phyloP scores from a whole-genome alignment of 139 green algal species.

The Tetradesmus obliquus region DNA sequence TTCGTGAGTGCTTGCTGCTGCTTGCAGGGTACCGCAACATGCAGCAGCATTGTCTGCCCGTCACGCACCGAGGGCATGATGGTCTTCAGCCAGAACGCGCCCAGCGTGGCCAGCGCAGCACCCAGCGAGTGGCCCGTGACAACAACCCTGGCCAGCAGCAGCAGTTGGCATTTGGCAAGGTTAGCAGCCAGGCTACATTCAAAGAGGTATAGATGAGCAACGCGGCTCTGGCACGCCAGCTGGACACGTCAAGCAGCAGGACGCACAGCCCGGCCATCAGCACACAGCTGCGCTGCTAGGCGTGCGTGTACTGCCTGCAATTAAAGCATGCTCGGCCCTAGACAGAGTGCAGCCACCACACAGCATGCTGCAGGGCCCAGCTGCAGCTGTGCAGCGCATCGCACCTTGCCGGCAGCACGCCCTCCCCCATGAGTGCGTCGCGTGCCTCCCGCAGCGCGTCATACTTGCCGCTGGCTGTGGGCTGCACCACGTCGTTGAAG shows the following conservation, averaged over 20 bases:
- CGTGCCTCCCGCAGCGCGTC: neutral
- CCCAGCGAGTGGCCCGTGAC: neutral
- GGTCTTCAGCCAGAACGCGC: conserved; percentile 14
- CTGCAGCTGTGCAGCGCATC: neutral
- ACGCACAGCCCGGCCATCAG: too few relatives aligned
- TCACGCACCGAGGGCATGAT: neutral
- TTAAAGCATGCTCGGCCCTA: too few relatives aligned
- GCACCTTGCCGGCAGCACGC: neutral
- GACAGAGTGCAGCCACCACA: too few relatives aligned
- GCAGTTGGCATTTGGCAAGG: neutral
- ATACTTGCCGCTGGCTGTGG: neutral
- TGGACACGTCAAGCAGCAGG: too few relatives aligned
- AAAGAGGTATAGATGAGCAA: too few relatives aligned
- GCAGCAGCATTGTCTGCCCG: neutral
- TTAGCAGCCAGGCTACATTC: too few relatives aligned
- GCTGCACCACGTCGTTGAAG: conserved; percentile 24
- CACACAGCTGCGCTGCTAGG: too few relatives aligned
- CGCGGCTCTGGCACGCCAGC: too few relatives aligned
- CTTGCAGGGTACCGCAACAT: neutral
- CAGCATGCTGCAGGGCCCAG: too few relatives aligned
- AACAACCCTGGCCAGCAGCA: conserved; percentile 4
- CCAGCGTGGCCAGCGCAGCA: conserved; percentile 15
- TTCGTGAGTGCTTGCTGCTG: too few relatives aligned
- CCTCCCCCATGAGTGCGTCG: neutral
- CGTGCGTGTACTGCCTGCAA: too few relatives aligned